phyloP scores from a whole-genome alignment of 176 grass and related monocot genomes.

The Areca catechu region DNA sequence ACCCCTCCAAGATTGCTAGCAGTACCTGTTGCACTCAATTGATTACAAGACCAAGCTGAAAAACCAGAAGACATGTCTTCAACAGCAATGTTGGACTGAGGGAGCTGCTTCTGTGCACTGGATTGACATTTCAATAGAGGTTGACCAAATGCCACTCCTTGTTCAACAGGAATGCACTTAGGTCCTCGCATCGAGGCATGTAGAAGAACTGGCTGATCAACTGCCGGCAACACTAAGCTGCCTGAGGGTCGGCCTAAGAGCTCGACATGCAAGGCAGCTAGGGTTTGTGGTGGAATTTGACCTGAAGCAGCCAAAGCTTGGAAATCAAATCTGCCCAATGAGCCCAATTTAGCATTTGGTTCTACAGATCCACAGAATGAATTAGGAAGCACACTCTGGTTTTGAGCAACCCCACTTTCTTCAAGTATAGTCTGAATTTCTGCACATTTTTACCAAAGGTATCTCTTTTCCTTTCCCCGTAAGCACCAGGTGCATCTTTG shows the following conservation, averaged over 20 bases:
- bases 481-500: no score
- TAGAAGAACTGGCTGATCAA: not conserved
- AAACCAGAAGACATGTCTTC: not conserved
- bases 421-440: conserved; percentile 5
- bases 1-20: no score
- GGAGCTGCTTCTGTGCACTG: not conserved
- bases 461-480: no score
- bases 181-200: not conserved
- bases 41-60: not conserved
- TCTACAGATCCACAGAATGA: not conserved
- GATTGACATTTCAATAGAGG: not conserved
- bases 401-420: not conserved
- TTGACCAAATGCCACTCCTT: not conserved
- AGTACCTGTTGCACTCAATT: no score
- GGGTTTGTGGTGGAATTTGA: conserved; percentile 3
- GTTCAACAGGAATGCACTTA: not conserved
- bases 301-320: conserved; percentile 3
- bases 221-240: no score
- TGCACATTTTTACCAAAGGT: not conserved
- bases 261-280: conserved; percentile 3
- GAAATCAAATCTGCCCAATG: not conserved
- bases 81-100: not conserved
- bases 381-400: conserved; percentile 1
- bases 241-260: not conserved
- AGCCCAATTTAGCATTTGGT: not conserved